Percentiles rank a stretch among this genome's conserved stretches.
phyloP scores from a whole-genome alignment of 148 eudicot genomes.

The Dianthus caryophyllus region DNA sequence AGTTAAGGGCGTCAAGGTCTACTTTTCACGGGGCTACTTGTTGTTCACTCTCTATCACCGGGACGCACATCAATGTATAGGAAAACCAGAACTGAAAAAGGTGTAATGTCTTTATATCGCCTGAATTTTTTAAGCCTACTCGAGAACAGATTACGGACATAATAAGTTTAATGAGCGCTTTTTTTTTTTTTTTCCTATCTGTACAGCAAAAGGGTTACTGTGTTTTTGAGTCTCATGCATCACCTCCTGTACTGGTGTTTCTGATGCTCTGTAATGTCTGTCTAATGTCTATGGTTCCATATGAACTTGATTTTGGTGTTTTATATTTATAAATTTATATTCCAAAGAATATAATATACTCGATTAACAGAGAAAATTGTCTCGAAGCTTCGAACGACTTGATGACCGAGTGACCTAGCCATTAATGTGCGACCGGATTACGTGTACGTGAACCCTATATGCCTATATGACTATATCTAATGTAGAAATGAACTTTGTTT shows the following conservation, averaged over 20 bases:
- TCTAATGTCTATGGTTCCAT: constrained; percentile 1
- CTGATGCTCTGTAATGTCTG: constrained; percentile 1
- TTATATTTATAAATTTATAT: neutral
- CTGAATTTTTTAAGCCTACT: constrained; percentile 18
- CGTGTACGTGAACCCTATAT: too few species aligned
- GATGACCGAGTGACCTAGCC: too few species aligned
- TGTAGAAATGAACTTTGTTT: too few species aligned
- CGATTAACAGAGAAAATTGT: neutral
- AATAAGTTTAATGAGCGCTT: constrained; percentile 19
- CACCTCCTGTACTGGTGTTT: constrained; percentile 7
- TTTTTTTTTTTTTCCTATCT: constrained; percentile 20
- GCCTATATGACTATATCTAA: too few species aligned
- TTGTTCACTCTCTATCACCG: neutral
- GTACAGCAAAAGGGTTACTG: constrained; percentile 21
- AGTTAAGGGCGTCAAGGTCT: constrained; percentile 3
- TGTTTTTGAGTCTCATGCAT: constrained; percentile 3
- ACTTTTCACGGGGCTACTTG: constrained; percentile 15
- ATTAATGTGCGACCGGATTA: too few species aligned
- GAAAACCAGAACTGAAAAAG: constrained; percentile 24
- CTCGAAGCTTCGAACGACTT: too few species aligned
- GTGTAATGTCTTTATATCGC: constrained; percentile 27
- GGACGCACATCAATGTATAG: constrained; percentile 36
- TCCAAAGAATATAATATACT: neutral
- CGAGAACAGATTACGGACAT: constrained; percentile 13
- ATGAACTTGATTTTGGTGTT: constrained; percentile 18